Conservation (phyloP, 78 protist species). For the Dictyostelium brefeldianum region DNA sequence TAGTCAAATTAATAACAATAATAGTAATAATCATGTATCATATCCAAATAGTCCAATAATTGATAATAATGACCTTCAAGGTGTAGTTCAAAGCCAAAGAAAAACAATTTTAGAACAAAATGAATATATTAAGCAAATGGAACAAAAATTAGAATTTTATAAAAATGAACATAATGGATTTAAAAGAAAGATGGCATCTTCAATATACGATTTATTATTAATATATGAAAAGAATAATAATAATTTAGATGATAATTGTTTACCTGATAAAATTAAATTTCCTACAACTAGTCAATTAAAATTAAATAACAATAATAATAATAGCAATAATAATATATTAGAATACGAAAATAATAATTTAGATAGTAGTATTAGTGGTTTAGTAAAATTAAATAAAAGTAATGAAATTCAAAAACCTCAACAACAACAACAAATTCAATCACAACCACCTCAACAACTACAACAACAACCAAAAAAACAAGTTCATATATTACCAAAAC, state of each 20-base stretch:
- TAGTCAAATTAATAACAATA: background rate
- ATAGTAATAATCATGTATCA: background rate
- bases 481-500: background rate
- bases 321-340: background rate
- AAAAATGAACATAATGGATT: slow-evolving; percentile 3
- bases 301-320: background rate
- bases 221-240: slow-evolving; percentile 4
- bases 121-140: slow-evolving; percentile 14
- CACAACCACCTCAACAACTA: background rate
- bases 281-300: no score
- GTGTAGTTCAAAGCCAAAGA: background rate
- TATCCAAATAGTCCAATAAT: slow-evolving; percentile 18
- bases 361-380: background rate
- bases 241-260: background rate
- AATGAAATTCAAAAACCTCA: background rate
- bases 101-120: slow-evolving; percentile 2
- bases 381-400: background rate
- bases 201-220: slow-evolving; percentile 16
- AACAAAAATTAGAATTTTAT: background rate
- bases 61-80: slow-evolving; percentile 28
- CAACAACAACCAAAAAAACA: background rate
- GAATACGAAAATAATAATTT: background rate
- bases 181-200: slow-evolving; percentile 8
- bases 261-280: no score
- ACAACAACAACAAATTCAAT: background rate